These are phyloP conservation scores for Remersonia thermophila DNA, from an alignment of 2,329 filamentous ascomycete species.

Conservation along the genomic window DNA sequence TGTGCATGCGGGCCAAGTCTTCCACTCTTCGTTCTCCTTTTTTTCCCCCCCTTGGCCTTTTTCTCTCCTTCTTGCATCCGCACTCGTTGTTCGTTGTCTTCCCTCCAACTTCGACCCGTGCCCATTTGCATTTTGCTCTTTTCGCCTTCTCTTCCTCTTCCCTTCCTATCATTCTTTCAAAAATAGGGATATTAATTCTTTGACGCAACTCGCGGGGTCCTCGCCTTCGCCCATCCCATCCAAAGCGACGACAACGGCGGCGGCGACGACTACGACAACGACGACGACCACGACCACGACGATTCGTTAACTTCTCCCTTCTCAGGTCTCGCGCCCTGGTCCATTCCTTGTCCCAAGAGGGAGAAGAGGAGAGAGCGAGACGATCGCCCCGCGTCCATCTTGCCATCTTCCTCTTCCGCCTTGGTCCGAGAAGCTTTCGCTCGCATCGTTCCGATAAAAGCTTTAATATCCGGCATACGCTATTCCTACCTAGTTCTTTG, in stretches of 20 bases:
- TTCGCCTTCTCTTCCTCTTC: slow-evolving; percentile 4
- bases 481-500: slow-evolving; percentile 17
- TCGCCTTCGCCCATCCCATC: slow-evolving; percentile 1
- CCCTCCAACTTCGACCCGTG: slow-evolving; percentile 8
- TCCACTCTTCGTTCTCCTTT: slow-evolving; percentile 12
- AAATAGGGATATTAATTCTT: slow-evolving; percentile 12
- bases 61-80: slow-evolving; percentile 12
- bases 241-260: slow-evolving; percentile 4
- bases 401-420: slow-evolving; percentile 13
- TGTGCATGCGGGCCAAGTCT: slow-evolving; percentile 2
- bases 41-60: slow-evolving; percentile 17
- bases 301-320: background rate
- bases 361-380: slow-evolving; percentile 1
- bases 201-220: slow-evolving; percentile 3
- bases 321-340: background rate
- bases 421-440: slow-evolving; percentile 13
- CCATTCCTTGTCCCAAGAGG: background rate
- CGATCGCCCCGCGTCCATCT: slow-evolving; percentile 4
- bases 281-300: too few species aligned
- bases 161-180: slow-evolving; percentile 12
- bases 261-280: too few species aligned
- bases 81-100: slow-evolving; percentile 13
- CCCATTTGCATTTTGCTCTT: slow-evolving; percentile 3
- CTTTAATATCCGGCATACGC: slow-evolving; percentile 2
- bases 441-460: slow-evolving; percentile 4